Conservation (phyloP, 1,284 basidiomycete genomes). For the Blastosporella zonata region DNA sequence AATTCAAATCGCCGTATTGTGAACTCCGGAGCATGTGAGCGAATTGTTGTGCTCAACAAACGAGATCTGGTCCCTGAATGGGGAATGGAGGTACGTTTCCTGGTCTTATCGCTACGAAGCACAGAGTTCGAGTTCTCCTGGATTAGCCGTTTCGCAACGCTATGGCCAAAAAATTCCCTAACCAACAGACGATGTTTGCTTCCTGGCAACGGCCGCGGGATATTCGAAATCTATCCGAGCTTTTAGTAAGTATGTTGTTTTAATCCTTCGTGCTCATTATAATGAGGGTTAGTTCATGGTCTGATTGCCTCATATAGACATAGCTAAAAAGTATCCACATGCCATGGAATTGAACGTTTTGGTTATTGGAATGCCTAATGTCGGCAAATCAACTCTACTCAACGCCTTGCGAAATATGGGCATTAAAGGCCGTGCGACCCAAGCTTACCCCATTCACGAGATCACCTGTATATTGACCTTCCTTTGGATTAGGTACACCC, state of each 20-base stretch:
- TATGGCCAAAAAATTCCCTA: conserved; percentile 64
- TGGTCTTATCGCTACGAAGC: conserved; percentile 3
- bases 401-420: conserved; percentile 91
- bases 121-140: conserved; percentile 17
- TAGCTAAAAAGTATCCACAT: conserved; percentile 66
- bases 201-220: conserved; percentile 67
- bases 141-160: conserved; percentile 66
- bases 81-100: conserved; percentile 71
- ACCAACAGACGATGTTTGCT: conserved; percentile 65
- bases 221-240: conserved; percentile 57
- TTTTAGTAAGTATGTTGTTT: conserved; percentile 66
- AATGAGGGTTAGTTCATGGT: conserved; percentile 8
- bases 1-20: conserved; percentile 34
- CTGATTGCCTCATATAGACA: conserved; percentile 41
- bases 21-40: conserved; percentile 59
- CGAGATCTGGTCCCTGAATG: conserved; percentile 85
- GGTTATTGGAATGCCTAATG: conserved; percentile 97
- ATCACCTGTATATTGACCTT: conserved; percentile 4
- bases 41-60: conserved; percentile 92
- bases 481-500: conserved; percentile 38
- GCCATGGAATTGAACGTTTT: conserved; percentile 80
- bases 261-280: conserved; percentile 14
- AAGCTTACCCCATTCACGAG: neutral
- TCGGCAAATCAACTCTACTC: conserved; percentile 93
- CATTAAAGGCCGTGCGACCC: conserved; percentile 74